Percentiles rank a stretch among this genome's conserved stretches.
These are phyloP conservation scores for Pinus albicaulis DNA, from an alignment of 75 land plant genomes.

Conservation along the genomic window DNA sequence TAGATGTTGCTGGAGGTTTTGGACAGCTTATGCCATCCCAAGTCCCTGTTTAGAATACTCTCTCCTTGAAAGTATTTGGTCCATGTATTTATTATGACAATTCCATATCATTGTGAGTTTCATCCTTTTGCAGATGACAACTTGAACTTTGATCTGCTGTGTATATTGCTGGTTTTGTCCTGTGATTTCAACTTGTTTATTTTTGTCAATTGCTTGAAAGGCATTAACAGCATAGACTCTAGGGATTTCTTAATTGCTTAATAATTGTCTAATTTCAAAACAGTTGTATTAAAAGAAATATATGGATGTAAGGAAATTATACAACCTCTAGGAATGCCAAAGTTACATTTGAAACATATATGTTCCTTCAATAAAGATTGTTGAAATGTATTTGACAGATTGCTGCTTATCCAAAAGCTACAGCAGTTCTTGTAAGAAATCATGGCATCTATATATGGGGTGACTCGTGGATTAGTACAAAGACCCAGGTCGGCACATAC, in stretches of 20 bases:
- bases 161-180: no score
- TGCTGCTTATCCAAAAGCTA: conserved; percentile 91
- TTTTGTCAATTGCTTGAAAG: not conserved
- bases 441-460: conserved; percentile 99
- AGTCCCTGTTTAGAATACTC: no score
- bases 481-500: conserved; percentile 76
- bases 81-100: no score
- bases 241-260: not conserved
- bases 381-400: conserved; percentile 48
- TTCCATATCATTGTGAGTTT: no score
- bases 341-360: not conserved
- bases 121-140: no score
- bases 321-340: not conserved
- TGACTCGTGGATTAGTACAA: conserved; percentile 98
- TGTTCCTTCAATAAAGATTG: not conserved
- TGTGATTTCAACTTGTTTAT: no score
- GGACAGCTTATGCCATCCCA: no score
- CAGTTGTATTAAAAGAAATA: not conserved
- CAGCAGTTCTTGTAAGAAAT: conserved; percentile 98
- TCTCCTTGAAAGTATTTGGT: no score
- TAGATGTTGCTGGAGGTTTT: no score
- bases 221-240: not conserved
- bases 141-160: no score
- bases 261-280: not conserved
- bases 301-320: not conserved